Evolutionary conservation across 345 rosid genomes (phyloP), one percentile per base, ranked within the genome.

Genomic region (Adansonia digitata): DNA sequence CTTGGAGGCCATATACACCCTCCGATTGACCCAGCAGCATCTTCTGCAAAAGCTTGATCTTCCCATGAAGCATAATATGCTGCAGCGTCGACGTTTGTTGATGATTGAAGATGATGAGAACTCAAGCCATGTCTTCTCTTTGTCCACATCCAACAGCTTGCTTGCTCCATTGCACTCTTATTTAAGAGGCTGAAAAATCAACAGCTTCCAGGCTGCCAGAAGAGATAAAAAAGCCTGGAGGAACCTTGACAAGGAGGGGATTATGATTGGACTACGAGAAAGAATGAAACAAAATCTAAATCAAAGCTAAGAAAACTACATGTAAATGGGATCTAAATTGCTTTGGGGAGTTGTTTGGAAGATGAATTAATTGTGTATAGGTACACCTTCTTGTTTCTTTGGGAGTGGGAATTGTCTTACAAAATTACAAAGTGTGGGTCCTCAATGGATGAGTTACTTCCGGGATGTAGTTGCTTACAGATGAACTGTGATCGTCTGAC

Each of bases 1-100:
- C 97, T 91, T 17, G 98, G 97, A 26, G 98, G 98, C 98, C 98
- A 93, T 73, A 87, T 67, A 72, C 88, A 85, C 5, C 91, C 90
- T 31, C 84, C 88, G 22, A 79, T 79, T 20, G 87, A 39, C 45
- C 94, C 94, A 1, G 90, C 85, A 0, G 94, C 89, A 77, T 93
- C 98, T 82, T 87, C 91, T 0, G 97, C 95, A 59, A 93, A 93
- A 66, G 93, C 98, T 59, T 85, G 86, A 81, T 93, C 98, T 85
- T 93, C 94, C 97, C 94, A 93, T 1, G 98, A 94, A 73, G 86
- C 90, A 22, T 86, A 85, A 56, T 71, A 81, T 1, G 79, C n/a
- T n/a, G n/a, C n/a, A 51, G 6, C 22, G 9, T 1, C 27, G 74
- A 81, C 24, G 22, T 20, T 62, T 5, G n/a, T 82, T 14, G 84